Conservation (phyloP, 1,284 basidiomycete species). For the Boletus holoroseus region DNA sequence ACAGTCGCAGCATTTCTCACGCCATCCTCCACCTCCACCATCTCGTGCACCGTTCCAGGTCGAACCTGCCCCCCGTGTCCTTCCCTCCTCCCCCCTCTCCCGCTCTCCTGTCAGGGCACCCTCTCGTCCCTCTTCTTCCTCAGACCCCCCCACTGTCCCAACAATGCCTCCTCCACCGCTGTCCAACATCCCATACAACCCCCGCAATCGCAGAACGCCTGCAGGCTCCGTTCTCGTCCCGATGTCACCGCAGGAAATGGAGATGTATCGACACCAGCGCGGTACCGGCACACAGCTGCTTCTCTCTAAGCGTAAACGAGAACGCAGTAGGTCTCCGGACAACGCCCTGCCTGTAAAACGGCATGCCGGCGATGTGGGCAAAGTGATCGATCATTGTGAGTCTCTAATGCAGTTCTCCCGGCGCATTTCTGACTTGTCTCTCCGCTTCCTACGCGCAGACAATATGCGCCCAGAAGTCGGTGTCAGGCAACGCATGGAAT, state of each 20-base stretch:
- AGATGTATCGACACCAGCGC: slow-evolving; percentile 52
- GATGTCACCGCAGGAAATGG: slow-evolving; percentile 57
- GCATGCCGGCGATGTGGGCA: slow-evolving; percentile 55
- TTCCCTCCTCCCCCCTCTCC: slow-evolving; percentile 26
- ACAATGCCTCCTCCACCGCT: slow-evolving; percentile 27
- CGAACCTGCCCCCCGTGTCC: slow-evolving; percentile 25
- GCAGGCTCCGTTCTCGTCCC: slow-evolving; percentile 59
- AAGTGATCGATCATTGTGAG: slow-evolving; percentile 71
- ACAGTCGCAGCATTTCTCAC: slow-evolving; percentile 28
- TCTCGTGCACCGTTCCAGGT: slow-evolving; percentile 31
- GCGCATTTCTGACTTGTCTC: neutral
- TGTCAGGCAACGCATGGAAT: slow-evolving; percentile 76
- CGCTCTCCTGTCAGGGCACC: slow-evolving; percentile 30
- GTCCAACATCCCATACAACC: slow-evolving; percentile 55
- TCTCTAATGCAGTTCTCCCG: slow-evolving; percentile 15
- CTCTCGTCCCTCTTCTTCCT: slow-evolving; percentile 28
- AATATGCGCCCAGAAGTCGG: slow-evolving; percentile 92
- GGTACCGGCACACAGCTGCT: slow-evolving; percentile 55
- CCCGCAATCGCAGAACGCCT: slow-evolving; percentile 55
- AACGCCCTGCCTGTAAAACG: slow-evolving; percentile 46
- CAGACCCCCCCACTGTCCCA: slow-evolving; percentile 14
- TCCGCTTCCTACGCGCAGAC: slow-evolving; percentile 45
- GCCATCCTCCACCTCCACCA: slow-evolving; percentile 20
- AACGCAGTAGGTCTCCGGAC: slow-evolving; percentile 39
- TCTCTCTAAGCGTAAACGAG: slow-evolving; percentile 53